phyloP scores from a whole-genome alignment of 352 stramenopile genomes.

The Phytopythium delawarense region DNA sequence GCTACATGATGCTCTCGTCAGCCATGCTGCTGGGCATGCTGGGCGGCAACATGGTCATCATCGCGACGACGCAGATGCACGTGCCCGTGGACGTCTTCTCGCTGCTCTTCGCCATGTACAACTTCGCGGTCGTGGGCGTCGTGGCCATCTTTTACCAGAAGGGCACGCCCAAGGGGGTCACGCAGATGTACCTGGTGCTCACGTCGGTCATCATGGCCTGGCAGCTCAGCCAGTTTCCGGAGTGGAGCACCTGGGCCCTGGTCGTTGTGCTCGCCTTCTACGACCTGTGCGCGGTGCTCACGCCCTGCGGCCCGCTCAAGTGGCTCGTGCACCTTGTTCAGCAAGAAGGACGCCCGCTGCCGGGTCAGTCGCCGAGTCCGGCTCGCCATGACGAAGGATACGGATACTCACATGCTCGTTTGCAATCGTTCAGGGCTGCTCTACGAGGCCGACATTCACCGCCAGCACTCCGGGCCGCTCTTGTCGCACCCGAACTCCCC shows the following conservation, averaged over 20 bases:
- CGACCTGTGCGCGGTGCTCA: constrained; percentile 98
- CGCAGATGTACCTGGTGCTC: constrained; percentile 93
- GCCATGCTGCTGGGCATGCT: constrained; percentile 81
- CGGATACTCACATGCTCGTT: constrained; percentile 8
- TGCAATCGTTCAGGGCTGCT: constrained; percentile 38
- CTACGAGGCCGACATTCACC: constrained; percentile 68
- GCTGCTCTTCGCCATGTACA: constrained; percentile 85
- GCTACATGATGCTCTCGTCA: constrained; percentile 91
- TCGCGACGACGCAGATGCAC: constrained; percentile 57
- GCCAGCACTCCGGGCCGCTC: constrained; percentile 20
- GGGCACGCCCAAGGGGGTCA: constrained; percentile 74
- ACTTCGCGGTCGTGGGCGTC: constrained; percentile 89
- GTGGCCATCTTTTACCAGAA: constrained; percentile 91
- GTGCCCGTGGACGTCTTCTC: constrained; percentile 60
- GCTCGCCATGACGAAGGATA: not conserved
- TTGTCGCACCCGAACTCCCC: constrained; percentile 1
- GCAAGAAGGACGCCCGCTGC: constrained; percentile 84
- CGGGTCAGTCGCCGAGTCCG: constrained; percentile 42
- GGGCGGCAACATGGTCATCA: constrained; percentile 80
- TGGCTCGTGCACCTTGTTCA: constrained; percentile 95
- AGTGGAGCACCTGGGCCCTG: constrained; percentile 91
- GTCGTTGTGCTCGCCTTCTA: constrained; percentile 97
- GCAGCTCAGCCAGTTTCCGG: constrained; percentile 96
- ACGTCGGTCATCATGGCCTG: constrained; percentile 98
- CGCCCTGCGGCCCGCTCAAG: constrained; percentile 97